Conservation (phyloP, 768 basidiomycete genomes). For the Lactarius sanguifluus region DNA sequence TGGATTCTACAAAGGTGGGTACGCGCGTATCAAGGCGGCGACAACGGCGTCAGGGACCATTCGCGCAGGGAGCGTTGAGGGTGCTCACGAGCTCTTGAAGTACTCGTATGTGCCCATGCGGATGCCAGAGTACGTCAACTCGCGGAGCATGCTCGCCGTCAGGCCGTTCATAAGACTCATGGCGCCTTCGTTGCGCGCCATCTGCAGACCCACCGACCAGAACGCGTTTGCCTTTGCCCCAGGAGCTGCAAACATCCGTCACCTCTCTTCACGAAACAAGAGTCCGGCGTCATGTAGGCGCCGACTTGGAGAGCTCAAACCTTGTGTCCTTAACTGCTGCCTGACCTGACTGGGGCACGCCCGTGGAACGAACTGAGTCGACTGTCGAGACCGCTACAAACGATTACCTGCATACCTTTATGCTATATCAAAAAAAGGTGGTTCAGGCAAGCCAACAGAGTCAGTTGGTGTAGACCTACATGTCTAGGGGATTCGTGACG, state of each 20-base stretch:
- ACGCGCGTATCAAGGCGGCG: not conserved
- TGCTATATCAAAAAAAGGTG: slow-evolving; percentile 20
- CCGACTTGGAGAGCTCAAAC: slow-evolving; percentile 23
- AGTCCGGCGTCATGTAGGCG: not conserved
- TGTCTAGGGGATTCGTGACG: slow-evolving; percentile 39
- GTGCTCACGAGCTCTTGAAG: slow-evolving; percentile 39
- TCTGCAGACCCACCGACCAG: slow-evolving; percentile 38
- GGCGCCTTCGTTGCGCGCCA: slow-evolving; percentile 38
- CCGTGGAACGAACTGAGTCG: not conserved
- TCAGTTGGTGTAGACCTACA: slow-evolving; percentile 30
- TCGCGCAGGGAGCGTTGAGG: not conserved
- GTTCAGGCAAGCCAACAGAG: not conserved
- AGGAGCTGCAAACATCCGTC: slow-evolving; percentile 29
- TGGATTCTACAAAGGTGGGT: slow-evolving; percentile 31
- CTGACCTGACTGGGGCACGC: slow-evolving; percentile 32
- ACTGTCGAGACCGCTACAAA: not conserved
- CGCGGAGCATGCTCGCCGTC: slow-evolving; percentile 39
- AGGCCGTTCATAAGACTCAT: slow-evolving; percentile 37
- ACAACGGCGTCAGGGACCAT: not conserved
- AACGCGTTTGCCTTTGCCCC: slow-evolving; percentile 36
- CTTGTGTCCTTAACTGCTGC: slow-evolving; percentile 38
- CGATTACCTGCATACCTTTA: slow-evolving; percentile 32
- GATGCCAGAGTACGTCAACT: slow-evolving; percentile 39
- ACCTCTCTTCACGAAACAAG: not conserved
- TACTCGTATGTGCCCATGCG: slow-evolving; percentile 41